phyloP scores from a whole-genome alignment of 2,329 filamentous ascomycete genomes.

The Calonectria naviculata region DNA sequence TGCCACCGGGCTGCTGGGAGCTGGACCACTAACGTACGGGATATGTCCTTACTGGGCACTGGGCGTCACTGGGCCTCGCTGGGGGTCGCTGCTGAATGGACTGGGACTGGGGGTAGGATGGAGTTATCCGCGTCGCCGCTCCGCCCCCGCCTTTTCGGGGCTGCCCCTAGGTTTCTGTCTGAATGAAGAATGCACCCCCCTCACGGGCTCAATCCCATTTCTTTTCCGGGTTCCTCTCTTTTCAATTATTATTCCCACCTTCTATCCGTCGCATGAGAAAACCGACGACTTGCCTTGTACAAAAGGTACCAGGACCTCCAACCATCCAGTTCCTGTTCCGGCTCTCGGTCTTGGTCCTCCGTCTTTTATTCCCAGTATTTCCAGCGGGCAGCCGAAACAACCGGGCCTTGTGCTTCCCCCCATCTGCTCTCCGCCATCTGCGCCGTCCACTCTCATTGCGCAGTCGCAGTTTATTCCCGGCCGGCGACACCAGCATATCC shows the following conservation, averaged over 20 bases:
- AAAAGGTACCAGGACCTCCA: conserved; percentile 1
- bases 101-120: conserved; percentile 1
- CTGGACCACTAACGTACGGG: conserved; percentile 6
- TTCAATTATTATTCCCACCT: conserved; percentile 36
- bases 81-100: neutral
- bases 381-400: conserved; percentile 33
- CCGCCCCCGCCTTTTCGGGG: conserved; percentile 41
- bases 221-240: conserved; percentile 38
- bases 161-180: conserved; percentile 23
- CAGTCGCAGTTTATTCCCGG: conserved; percentile 31
- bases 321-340: conserved; percentile 22
- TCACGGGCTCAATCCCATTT: conserved; percentile 39
- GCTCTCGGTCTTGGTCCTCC: conserved; percentile 29
- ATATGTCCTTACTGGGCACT: neutral
- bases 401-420: conserved; percentile 4
- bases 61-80: neutral
- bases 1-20: conserved; percentile 13
- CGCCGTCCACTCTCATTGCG: neutral
- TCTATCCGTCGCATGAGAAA: conserved; percentile 8
- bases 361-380: conserved; percentile 45
- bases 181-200: conserved; percentile 31
- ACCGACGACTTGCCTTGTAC: conserved; percentile 5
- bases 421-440: conserved; percentile 2
- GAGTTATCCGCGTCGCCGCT: conserved; percentile 26
- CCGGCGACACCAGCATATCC: conserved; percentile 22